These are phyloP conservation scores for Circinella umbellata DNA, from an alignment of 371 early-diverging fungal genomes.

Conservation along the genomic window DNA sequence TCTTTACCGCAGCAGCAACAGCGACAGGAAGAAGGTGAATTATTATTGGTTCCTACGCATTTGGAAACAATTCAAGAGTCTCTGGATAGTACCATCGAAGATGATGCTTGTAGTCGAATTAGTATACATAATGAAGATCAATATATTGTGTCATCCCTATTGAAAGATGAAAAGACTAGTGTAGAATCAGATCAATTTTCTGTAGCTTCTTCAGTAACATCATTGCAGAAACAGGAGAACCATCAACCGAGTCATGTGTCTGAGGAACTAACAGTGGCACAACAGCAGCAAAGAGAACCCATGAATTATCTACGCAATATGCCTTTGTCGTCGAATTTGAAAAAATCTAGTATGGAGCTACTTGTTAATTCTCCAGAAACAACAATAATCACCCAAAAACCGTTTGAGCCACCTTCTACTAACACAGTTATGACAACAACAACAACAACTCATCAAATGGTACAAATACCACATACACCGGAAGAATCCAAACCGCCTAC, in stretches of 20 bases:
- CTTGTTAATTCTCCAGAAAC: not conserved
- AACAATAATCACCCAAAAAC: conserved; percentile 12
- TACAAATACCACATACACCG: conserved; percentile 20
- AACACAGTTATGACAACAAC: not conserved
- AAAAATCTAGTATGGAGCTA: too few relatives aligned
- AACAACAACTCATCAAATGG: not conserved
- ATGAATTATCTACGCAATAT: too few relatives aligned
- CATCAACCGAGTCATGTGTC: too few relatives aligned
- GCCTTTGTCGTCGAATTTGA: too few relatives aligned
- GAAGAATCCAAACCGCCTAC: conserved; percentile 17
- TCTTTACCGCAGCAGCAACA: not conserved
- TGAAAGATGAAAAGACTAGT: not conserved
- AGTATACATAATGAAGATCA: not conserved
- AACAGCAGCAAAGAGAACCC: too few relatives aligned
- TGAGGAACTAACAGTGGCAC: too few relatives aligned
- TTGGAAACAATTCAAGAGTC: conserved; percentile 18
- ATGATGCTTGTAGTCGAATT: not conserved
- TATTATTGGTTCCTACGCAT: conserved; percentile 9
- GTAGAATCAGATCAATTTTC: not conserved
- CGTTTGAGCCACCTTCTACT: conserved; percentile 15
- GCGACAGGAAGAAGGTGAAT: not conserved
- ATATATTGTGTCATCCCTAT: not conserved
- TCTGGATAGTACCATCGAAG: conserved; percentile 13
- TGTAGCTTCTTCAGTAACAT: too few relatives aligned
- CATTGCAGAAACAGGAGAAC: too few relatives aligned